These are phyloP conservation scores for Penicillium crustosum DNA, from an alignment of 2,329 filamentous ascomycete species.

Conservation along the genomic window DNA sequence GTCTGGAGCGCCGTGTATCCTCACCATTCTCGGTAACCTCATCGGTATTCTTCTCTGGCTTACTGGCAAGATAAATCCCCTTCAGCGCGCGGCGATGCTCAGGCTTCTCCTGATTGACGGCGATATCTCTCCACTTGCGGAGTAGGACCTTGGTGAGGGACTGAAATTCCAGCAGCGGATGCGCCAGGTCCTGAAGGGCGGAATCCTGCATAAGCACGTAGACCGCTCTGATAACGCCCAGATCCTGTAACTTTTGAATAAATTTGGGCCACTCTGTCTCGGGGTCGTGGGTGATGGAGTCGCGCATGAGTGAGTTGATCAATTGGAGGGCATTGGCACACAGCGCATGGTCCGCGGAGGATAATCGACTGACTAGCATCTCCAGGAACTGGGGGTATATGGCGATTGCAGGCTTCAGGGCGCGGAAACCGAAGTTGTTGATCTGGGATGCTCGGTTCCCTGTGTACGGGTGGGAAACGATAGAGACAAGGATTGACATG, in stretches of 20 bases:
- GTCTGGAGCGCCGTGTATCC: constrained; percentile 59
- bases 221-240: constrained; percentile 88
- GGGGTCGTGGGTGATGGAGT: constrained; percentile 76
- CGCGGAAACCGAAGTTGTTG: constrained; percentile 79
- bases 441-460: constrained; percentile 54
- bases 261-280: constrained; percentile 92
- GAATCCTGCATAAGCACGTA: constrained; percentile 94
- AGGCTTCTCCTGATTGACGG: constrained; percentile 78
- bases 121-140: constrained; percentile 82
- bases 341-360: constrained; percentile 90
- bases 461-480: constrained; percentile 79
- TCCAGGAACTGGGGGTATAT: constrained; percentile 93
- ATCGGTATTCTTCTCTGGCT: constrained; percentile 42
- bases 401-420: constrained; percentile 86
- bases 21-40: constrained; percentile 37
- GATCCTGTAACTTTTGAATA: constrained; percentile 87
- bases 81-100: constrained; percentile 88
- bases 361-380: constrained; percentile 85
- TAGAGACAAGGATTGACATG: constrained; percentile 92
- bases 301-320: constrained; percentile 91
- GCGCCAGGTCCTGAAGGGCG: constrained; percentile 82
- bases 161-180: constrained; percentile 91
- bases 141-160: constrained; percentile 83
- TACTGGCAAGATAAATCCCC: constrained; percentile 77
- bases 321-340: constrained; percentile 94